Percentiles rank a stretch among this genome's conserved stretches.
These are phyloP conservation scores for Tolypocladium nubicola DNA, from an alignment of 2,329 filamentous ascomycete genomes.

Conservation along the genomic window DNA sequence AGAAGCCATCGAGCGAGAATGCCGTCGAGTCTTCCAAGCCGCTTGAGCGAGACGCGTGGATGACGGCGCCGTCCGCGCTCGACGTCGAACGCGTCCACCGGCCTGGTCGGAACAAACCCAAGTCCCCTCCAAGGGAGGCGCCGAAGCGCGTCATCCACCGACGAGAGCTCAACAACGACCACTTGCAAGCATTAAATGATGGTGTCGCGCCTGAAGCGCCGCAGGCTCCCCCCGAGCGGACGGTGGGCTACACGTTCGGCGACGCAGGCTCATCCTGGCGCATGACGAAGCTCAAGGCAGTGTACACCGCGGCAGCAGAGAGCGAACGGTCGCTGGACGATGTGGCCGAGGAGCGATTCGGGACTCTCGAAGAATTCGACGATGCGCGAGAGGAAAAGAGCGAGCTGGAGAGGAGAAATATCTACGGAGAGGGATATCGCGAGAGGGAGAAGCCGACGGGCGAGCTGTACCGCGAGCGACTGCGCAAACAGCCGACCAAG, in stretches of 20 bases:
- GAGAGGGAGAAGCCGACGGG: conserved; percentile 81
- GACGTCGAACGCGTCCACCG: conserved; percentile 75
- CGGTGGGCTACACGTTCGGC: conserved; percentile 73
- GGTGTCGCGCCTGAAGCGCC: conserved; percentile 15
- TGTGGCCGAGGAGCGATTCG: conserved; percentile 72
- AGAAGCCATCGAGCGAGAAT: conserved; percentile 22
- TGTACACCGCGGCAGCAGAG: conserved; percentile 72
- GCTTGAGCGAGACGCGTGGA: conserved; percentile 77
- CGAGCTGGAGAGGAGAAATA: conserved; percentile 73
- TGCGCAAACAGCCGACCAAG: conserved; percentile 40
- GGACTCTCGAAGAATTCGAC: conserved; percentile 75
- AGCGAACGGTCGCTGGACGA: conserved; percentile 66
- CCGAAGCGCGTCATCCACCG: conserved; percentile 65
- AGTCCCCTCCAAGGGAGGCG: conserved; percentile 41
- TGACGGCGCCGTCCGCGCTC: conserved; percentile 75
- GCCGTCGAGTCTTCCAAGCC: conserved; percentile 15
- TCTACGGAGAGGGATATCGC: conserved; percentile 77
- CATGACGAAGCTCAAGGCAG: conserved; percentile 85
- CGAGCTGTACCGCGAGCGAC: conserved; percentile 72
- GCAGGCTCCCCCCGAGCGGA: conserved; percentile 35
- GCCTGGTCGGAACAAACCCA: conserved; percentile 37
- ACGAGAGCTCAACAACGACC: conserved; percentile 64
- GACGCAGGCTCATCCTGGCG: conserved; percentile 88
- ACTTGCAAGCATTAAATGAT: conserved; percentile 48
- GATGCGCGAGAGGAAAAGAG: conserved; percentile 85